These are phyloP conservation scores for Solanum virginianum DNA, from an alignment of 257 asterid genomes.

Conservation along the genomic window DNA sequence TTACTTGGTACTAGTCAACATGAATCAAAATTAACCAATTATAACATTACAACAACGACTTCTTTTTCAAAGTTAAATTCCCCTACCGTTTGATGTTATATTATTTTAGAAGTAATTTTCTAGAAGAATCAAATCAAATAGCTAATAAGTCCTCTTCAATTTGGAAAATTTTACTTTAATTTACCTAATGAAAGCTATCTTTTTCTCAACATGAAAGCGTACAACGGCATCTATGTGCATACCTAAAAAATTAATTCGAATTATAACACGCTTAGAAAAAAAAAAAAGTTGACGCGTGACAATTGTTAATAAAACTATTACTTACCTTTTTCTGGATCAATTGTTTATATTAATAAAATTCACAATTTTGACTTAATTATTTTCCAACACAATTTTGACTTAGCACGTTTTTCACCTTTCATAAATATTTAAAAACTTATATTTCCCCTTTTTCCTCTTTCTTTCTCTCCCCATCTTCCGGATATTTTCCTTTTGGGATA, in stretches of 20 bases:
- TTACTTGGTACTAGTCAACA: background rate
- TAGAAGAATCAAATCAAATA: background rate
- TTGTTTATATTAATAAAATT: background rate
- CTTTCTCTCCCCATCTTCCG: no score
- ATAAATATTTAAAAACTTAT: background rate
- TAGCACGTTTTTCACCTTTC: background rate
- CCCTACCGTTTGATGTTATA: background rate
- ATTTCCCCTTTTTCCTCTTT: background rate
- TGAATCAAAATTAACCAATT: background rate
- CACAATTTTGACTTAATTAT: background rate
- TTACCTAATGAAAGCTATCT: slow-evolving; percentile 1
- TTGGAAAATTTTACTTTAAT: background rate
- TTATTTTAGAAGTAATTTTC: background rate
- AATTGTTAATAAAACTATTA: background rate
- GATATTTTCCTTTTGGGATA: background rate
- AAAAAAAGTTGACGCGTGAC: background rate
- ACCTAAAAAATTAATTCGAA: background rate
- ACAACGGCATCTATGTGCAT: background rate
- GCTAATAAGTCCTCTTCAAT: background rate
- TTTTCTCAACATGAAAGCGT: background rate
- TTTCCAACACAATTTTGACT: background rate
- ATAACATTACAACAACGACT: background rate
- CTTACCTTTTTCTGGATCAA: background rate
- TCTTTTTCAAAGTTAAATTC: background rate
- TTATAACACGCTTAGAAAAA: background rate